Conservation (phyloP, 2,329 filamentous ascomycete genomes). For the Colletotrichum sojae region DNA sequence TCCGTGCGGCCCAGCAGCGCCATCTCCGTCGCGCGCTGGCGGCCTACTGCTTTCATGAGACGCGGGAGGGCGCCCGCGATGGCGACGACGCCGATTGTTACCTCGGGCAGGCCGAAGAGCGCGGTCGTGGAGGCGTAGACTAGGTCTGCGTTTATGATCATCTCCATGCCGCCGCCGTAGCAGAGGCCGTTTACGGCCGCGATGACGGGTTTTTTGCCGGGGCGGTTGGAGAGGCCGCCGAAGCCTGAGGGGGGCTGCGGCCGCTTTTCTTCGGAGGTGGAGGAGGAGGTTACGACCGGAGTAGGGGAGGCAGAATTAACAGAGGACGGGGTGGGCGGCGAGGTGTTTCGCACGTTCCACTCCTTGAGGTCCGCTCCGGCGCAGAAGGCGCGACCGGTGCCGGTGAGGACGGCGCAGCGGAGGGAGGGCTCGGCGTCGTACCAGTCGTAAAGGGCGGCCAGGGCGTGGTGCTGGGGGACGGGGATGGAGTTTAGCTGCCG, state of each 20-base stretch:
- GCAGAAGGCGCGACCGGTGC: constrained; percentile 75
- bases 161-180: constrained; percentile 83
- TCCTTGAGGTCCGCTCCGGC: constrained; percentile 79
- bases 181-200: constrained; percentile 83
- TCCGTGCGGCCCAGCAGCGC: constrained; percentile 72
- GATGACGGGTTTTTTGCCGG: constrained; percentile 81
- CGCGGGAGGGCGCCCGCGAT: constrained; percentile 80
- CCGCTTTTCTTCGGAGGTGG: constrained; percentile 15
- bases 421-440: constrained; percentile 74
- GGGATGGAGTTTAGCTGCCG: constrained; percentile 71
- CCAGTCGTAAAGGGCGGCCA: constrained; percentile 64
- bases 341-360: constrained; percentile 64
- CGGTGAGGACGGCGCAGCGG: constrained; percentile 75
- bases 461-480: constrained; percentile 61
- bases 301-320: background rate
- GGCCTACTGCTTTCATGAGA: constrained; percentile 75
- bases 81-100: constrained; percentile 78
- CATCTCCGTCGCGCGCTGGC: constrained; percentile 80
- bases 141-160: constrained; percentile 80
- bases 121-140: constrained; percentile 73
- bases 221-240: constrained; percentile 69
- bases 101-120: constrained; percentile 79
- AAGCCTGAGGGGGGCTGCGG: constrained; percentile 36
- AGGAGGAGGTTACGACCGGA: constrained; percentile 15
- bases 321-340: constrained; percentile 21